phyloP scores from a whole-genome alignment of 352 stramenopile species.

The Pythium dissotocum region DNA sequence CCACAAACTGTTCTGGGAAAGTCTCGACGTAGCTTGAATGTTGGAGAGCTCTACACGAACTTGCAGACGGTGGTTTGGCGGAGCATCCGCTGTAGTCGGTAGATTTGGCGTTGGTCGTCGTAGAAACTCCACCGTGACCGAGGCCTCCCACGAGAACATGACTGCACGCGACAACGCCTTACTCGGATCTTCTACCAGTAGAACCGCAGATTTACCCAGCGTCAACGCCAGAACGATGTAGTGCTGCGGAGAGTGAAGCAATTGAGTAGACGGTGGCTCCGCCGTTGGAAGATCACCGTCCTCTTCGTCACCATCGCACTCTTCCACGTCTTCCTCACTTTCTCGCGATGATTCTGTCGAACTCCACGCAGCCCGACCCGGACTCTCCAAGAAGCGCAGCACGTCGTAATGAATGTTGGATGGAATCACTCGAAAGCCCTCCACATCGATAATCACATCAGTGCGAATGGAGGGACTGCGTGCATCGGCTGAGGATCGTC shows the following conservation, averaged over 20 bases:
- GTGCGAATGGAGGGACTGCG: constrained; percentile 43
- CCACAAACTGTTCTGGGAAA: constrained; percentile 80
- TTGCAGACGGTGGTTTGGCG: constrained; percentile 55
- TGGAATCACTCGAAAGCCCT: constrained; percentile 77
- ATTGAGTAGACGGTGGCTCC: neutral
- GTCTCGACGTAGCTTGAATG: constrained; percentile 71
- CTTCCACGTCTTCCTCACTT: neutral
- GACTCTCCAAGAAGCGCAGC: constrained; percentile 62
- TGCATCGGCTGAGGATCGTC: constrained; percentile 8
- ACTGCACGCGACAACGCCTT: constrained; percentile 72
- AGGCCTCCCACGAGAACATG: constrained; percentile 82
- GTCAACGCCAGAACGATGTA: constrained; percentile 47
- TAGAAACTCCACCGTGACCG: constrained; percentile 62
- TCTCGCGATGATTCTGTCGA: neutral
- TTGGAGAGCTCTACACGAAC: constrained; percentile 62
- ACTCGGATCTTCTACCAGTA: constrained; percentile 75
- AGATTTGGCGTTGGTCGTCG: constrained; percentile 33
- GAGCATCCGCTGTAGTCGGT: constrained; percentile 20
- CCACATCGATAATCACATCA: constrained; percentile 68
- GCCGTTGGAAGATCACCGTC: neutral
- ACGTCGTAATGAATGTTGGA: constrained; percentile 85
- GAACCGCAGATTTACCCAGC: constrained; percentile 60
- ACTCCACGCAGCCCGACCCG: constrained; percentile 21
- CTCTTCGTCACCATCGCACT: neutral
- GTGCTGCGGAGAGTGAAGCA: constrained; percentile 33